Conservation (phyloP, 1,284 basidiomycete species). For the Cystobasidium pallidum region DNA sequence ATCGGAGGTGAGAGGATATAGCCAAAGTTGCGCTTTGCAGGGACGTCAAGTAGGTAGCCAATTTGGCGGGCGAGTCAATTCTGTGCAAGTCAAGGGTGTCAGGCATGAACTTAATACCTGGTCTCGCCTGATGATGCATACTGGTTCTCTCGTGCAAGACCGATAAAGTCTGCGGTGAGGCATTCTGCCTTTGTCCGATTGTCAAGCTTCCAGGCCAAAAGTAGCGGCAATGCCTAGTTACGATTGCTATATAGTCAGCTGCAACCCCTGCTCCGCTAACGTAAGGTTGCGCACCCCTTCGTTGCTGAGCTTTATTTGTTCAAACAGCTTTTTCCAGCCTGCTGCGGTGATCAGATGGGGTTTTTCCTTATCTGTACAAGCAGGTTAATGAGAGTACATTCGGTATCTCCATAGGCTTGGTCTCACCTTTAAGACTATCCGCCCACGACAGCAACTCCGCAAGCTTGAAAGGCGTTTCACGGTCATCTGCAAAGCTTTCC, state of each 20-base stretch:
- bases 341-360: constrained; percentile 5
- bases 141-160: constrained; percentile 20
- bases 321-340: constrained; percentile 14
- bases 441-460: constrained; percentile 7
- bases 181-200: neutral
- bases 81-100: constrained; percentile 1
- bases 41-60: constrained; percentile 8
- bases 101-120: neutral
- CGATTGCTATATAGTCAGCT: no score
- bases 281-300: constrained; percentile 7
- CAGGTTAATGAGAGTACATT: neutral
- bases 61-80: constrained; percentile 21
- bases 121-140: neutral
- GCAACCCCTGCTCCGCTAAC: neutral
- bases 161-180: constrained; percentile 8
- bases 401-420: neutral
- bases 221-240: constrained; percentile 2
- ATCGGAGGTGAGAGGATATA: constrained; percentile 24
- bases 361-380: neutral
- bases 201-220: constrained; percentile 34
- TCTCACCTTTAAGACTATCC: constrained; percentile 26
- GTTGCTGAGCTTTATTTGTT: constrained; percentile 25
- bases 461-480: constrained; percentile 18
- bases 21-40: constrained; percentile 7
- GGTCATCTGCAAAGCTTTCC: neutral